These are phyloP conservation scores for Citrus australasica DNA, from an alignment of 345 rosid genomes.

Conservation along the genomic window DNA sequence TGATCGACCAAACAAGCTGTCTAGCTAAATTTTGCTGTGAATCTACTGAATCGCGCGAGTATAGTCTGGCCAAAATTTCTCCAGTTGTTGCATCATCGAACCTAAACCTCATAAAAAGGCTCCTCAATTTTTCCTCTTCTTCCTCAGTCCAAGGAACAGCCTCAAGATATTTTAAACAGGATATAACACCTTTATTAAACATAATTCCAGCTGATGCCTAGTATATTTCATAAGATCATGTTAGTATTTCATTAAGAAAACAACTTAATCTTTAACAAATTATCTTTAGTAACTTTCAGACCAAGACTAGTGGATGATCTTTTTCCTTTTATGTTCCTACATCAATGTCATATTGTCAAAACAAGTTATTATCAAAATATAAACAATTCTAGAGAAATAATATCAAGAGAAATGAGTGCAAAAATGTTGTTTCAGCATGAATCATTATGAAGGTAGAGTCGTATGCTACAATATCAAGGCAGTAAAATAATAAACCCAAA, in stretches of 20 bases:
- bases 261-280: not conserved
- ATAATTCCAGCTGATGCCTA: slow-evolving; percentile 77
- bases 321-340: not conserved
- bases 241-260: slow-evolving; percentile 14
- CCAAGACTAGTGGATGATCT: not conserved
- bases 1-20: slow-evolving; percentile 73
- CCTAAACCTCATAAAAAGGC: slow-evolving; percentile 44
- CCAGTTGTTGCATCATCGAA: slow-evolving; percentile 54
- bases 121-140: slow-evolving; percentile 84
- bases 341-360: not conserved
- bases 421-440: not conserved
- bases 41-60: slow-evolving; percentile 30
- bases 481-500: not conserved
- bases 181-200: slow-evolving; percentile 57
- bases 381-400: not conserved
- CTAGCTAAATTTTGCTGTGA: slow-evolving; percentile 53
- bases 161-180: slow-evolving; percentile 83
- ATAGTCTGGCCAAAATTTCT: slow-evolving; percentile 68
- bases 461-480: not conserved
- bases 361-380: not conserved
- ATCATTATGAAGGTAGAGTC: not conserved
- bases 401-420: not conserved
- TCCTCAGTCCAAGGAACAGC: slow-evolving; percentile 98
- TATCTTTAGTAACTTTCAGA: not conserved
- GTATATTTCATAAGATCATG: slow-evolving; percentile 14